Conservation (phyloP, 2,329 filamentous ascomycete genomes). For the Apiospora hydei region DNA sequence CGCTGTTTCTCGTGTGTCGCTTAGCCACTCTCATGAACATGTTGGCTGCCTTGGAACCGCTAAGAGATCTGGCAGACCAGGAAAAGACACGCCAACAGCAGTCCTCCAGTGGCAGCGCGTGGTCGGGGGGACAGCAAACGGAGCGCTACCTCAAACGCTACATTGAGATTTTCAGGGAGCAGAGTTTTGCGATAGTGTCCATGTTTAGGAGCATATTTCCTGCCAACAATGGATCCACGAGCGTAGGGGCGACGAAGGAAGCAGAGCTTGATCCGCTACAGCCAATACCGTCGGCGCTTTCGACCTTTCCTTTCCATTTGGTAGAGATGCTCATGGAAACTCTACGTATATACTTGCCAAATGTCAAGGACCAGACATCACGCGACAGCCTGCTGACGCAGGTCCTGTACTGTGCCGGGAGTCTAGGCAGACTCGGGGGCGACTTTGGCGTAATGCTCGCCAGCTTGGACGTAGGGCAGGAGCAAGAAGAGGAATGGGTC, state of each 20-base stretch:
- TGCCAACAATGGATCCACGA: conserved; percentile 47
- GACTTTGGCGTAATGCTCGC: conserved; percentile 93
- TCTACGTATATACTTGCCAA: conserved; percentile 77
- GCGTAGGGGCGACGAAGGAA: conserved; percentile 31
- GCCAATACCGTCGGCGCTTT: conserved; percentile 76
- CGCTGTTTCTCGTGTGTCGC: conserved; percentile 87
- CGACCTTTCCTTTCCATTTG: conserved; percentile 85
- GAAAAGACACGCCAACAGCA: conserved; percentile 65
- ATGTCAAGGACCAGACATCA: conserved; percentile 79
- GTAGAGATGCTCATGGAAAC: conserved; percentile 83
- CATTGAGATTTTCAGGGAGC: conserved; percentile 96
- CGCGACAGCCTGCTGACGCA: conserved; percentile 91
- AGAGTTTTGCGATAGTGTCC: conserved; percentile 94
- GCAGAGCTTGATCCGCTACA: conserved; percentile 52
- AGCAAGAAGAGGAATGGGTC: conserved; percentile 77
- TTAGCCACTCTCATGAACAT: conserved; percentile 80
- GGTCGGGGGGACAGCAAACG: conserved; percentile 85
- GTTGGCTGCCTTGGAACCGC: conserved; percentile 82
- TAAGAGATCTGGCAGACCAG: conserved; percentile 89
- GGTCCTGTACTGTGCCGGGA: conserved; percentile 91
- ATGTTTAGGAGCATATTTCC: conserved; percentile 93
- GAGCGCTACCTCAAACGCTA: conserved; percentile 94
- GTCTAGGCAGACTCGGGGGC: conserved; percentile 85
- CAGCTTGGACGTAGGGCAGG: conserved; percentile 54
- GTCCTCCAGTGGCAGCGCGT: conserved; percentile 50